phyloP scores from a whole-genome alignment of 805 yeast genomes.

The Cyberlindnera suaveolens region DNA sequence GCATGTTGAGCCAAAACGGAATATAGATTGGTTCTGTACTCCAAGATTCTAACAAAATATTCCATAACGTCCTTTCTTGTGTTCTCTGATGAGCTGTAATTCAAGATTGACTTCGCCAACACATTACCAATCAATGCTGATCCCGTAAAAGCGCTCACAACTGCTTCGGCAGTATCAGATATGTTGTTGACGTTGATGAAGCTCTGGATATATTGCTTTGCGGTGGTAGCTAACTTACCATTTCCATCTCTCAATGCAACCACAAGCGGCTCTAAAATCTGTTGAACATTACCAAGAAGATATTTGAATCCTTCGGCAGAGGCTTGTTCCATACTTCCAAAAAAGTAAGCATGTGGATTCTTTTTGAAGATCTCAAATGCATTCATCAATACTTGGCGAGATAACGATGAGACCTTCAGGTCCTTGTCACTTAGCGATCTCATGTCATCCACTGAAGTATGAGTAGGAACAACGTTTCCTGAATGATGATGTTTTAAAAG shows the following conservation, averaged over 20 bases:
- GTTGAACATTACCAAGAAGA: constrained; percentile 1
- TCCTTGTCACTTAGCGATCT: constrained; percentile 14
- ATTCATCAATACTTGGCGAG: constrained; percentile 25
- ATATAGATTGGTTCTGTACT: constrained; percentile 29
- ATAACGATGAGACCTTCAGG: constrained; percentile 8
- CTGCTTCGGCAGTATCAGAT: constrained; percentile 22
- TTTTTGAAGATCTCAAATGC: constrained; percentile 26
- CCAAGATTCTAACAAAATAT: constrained; percentile 33
- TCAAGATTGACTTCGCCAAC: constrained; percentile 31
- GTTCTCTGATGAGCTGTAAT: constrained; percentile 23
- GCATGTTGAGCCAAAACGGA: constrained; percentile 22
- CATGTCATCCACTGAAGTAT: constrained; percentile 9
- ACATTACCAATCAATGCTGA: constrained; percentile 31
- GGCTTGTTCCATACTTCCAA: neutral
- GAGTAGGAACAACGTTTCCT: constrained; percentile 3
- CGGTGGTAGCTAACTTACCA: constrained; percentile 28
- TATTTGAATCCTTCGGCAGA: constrained; percentile 4
- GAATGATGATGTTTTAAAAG: constrained; percentile 21
- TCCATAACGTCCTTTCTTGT: constrained; percentile 32
- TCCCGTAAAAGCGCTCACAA: constrained; percentile 33
- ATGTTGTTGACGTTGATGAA: constrained; percentile 27
- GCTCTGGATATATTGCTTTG: constrained; percentile 29
- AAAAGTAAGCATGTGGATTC: constrained; percentile 29
- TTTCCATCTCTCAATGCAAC: constrained; percentile 33
- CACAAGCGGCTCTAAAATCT: constrained; percentile 30